phyloP scores from a whole-genome alignment of 140 eudicot genomes.

The Bidens hawaiensis region DNA sequence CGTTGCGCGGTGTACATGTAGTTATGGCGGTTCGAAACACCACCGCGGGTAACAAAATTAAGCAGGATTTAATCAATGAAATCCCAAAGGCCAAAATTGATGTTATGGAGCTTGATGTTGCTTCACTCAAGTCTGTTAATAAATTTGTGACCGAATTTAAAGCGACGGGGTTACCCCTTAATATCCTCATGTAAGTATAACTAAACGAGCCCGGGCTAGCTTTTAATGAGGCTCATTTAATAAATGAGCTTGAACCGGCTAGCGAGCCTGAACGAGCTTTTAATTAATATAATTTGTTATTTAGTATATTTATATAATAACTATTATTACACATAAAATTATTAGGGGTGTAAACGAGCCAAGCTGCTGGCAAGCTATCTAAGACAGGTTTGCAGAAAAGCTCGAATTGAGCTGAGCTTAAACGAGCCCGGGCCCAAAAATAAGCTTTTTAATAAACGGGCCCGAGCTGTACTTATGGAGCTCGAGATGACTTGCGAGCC shows the following conservation, averaged over 20 bases:
- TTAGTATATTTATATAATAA: no score
- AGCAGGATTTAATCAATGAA: constrained; percentile 43
- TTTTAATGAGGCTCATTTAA: neutral
- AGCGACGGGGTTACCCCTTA: constrained; percentile 53
- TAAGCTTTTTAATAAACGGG: no score
- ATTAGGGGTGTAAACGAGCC: no score
- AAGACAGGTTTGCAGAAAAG: no score
- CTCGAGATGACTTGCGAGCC: no score
- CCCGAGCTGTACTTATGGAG: no score
- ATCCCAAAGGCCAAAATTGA: constrained; percentile 74
- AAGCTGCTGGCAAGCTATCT: no score
- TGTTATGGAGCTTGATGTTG: constrained; percentile 74
- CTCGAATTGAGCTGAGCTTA: no score
- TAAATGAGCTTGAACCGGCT: neutral
- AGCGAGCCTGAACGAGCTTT: neutral
- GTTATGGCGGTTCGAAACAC: constrained; percentile 80
- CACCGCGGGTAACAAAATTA: constrained; percentile 52
- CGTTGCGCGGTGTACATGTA: constrained; percentile 68
- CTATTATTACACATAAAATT: no score
- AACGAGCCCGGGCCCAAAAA: no score
- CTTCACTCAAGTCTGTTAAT: constrained; percentile 60
- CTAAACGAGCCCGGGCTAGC: neutral
- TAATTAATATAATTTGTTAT: neutral
- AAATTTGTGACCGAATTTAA: constrained; percentile 66
- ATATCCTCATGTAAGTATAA: constrained; percentile 59